Conservation (phyloP, 169 alveolate species). For the Plasmodium vinckei region DNA sequence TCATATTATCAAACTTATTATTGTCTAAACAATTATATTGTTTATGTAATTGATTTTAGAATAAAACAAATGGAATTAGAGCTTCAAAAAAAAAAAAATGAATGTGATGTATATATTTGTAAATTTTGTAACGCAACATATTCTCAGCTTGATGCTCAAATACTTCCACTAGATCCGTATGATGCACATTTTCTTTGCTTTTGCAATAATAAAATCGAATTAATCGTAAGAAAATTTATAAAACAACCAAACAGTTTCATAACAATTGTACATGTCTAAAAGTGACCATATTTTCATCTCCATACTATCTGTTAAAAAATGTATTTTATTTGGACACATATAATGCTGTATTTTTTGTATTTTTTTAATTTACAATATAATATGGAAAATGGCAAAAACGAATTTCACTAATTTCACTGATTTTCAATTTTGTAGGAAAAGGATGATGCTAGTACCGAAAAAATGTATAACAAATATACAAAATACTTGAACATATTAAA, state of each 20-base stretch:
- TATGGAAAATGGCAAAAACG: too few relatives aligned
- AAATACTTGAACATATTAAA: constrained; percentile 42
- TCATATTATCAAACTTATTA: constrained; percentile 72
- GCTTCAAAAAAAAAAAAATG: constrained; percentile 78
- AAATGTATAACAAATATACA: constrained; percentile 43
- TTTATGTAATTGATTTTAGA: constrained; percentile 80
- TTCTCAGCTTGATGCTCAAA: constrained; percentile 83
- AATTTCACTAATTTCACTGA: too few relatives aligned
- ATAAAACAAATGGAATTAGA: constrained; percentile 80
- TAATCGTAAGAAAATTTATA: constrained; percentile 73
- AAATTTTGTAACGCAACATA: constrained; percentile 78
- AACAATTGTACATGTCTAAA: too few relatives aligned
- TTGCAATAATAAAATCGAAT: constrained; percentile 83
- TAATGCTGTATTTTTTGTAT: too few relatives aligned
- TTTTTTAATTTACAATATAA: too few relatives aligned
- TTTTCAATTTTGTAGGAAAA: constrained; percentile 17
- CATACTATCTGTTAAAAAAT: too few relatives aligned
- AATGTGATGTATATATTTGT: constrained; percentile 80
- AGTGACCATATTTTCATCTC: too few relatives aligned
- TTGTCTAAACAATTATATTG: constrained; percentile 80
- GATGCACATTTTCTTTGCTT: constrained; percentile 85
- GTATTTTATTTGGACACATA: too few relatives aligned
- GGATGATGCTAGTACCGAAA: constrained; percentile 36
- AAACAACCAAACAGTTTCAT: too few relatives aligned
- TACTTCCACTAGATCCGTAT: constrained; percentile 81